Evolutionary conservation across 176 grass and related monocot species (phyloP), one percentile per base, ranked within the genome.

Genomic region (Ensete glaucum): DNA sequence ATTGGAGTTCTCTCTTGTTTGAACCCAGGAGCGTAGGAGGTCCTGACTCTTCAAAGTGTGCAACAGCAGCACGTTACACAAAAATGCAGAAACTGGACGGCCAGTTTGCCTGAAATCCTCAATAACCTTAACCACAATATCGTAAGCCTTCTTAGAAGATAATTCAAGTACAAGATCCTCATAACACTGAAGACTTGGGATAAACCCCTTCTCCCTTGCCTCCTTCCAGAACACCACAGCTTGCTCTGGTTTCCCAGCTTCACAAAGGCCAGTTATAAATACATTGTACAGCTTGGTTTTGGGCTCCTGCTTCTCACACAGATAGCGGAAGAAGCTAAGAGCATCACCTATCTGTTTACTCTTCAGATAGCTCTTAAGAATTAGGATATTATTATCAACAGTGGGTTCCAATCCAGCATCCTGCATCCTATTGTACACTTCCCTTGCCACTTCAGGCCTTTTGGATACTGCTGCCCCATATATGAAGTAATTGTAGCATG

Each of bases 1-100:
- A 22, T 82, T 75, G 50, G 55, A 75, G 14, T 74, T 81, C 51
- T 87, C 82, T 83, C 82, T 85, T 27, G 86, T 87, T 54, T 72
- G 81, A 23, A 78, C 54, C 83, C 91, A 89, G 75, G 88, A 84
- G 76, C 75, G 72, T 58, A 89, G 71, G 83, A 98, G 88, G 62
- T 72, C 74, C 23, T 27, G 29, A 23, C 88, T 83, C 48, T 80
- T 87, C 80, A 94, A 79, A 53, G 86, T 91, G 72, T 98, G 95
- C 83, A 91, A 77, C 56, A 98, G 84, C 77, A 98, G 78, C 23
- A 94, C 88, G 78, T 98, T 98, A 72, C 90, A 94, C 82, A 98
- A 71, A 84, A 91, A 98, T 65, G 90, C 75, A 15, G 90, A 91
- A 83, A 91, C 88, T 86, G 95, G 95, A 1, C 90, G 88, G 51